Percentiles rank a stretch among this genome's conserved stretches.
These are phyloP conservation scores for Candida fluviatilis DNA, from an alignment of 805 yeast species.

Conservation along the genomic window DNA sequence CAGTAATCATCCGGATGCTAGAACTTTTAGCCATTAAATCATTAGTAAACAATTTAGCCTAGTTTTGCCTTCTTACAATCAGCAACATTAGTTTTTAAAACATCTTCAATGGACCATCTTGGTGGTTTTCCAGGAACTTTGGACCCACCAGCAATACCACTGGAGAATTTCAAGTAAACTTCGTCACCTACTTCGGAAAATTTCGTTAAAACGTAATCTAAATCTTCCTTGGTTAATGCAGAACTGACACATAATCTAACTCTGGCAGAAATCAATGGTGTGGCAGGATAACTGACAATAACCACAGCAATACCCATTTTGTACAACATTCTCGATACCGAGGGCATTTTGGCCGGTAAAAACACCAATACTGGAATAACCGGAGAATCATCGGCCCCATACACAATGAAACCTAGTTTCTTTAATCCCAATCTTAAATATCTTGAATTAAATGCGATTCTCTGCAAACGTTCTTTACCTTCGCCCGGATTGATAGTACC, in stretches of 20 bases:
- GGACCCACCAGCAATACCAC: constrained; percentile 74
- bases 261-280: constrained; percentile 85
- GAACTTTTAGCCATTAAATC: too few species aligned
- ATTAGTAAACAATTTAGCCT: too few species aligned
- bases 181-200: constrained; percentile 76
- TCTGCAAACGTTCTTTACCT: constrained; percentile 83
- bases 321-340: constrained; percentile 77
- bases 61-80: constrained; percentile 45
- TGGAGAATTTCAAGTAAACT: constrained; percentile 68
- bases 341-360: constrained; percentile 93
- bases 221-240: constrained; percentile 88
- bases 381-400: constrained; percentile 95
- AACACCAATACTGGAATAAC: constrained; percentile 85
- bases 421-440: constrained; percentile 87
- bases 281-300: constrained; percentile 96
- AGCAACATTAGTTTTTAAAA: constrained; percentile 63
- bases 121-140: constrained; percentile 52
- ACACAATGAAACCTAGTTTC: constrained; percentile 88
- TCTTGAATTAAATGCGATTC: constrained; percentile 94
- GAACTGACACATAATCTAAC: constrained; percentile 91
- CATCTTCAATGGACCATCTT: constrained; percentile 78
- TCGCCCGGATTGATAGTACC: constrained; percentile 90
- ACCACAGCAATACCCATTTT: constrained; percentile 86
- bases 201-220: constrained; percentile 71
- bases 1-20: too few species aligned